phyloP scores from a whole-genome alignment of 2,329 filamentous ascomycete species.

The Xylariaceae sp. region DNA sequence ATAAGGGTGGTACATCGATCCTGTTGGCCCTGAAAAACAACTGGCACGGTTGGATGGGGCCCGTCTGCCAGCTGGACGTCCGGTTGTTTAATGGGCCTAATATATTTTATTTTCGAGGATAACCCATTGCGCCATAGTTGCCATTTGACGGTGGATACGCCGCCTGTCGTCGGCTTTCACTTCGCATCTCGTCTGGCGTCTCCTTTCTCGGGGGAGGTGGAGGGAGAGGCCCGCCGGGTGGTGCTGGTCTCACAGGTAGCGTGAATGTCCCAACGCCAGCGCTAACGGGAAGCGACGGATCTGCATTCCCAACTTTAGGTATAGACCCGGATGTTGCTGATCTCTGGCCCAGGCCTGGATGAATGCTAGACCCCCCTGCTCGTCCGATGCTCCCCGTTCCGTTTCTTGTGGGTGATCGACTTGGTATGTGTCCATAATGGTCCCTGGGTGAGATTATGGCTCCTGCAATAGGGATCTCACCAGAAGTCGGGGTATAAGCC shows the following conservation, averaged over 20 bases:
- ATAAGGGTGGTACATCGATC: constrained; percentile 13
- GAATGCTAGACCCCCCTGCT: constrained; percentile 51
- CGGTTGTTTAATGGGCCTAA: constrained; percentile 1
- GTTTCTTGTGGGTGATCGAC: constrained; percentile 60
- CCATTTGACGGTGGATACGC: constrained; percentile 57
- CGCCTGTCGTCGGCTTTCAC: constrained; percentile 60
- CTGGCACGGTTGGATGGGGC: constrained; percentile 7
- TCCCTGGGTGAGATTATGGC: constrained; percentile 63
- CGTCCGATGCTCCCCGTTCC: constrained; percentile 56
- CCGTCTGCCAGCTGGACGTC: constrained; percentile 11
- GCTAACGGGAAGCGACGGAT: constrained; percentile 47
- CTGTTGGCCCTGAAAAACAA: not conserved
- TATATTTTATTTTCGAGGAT: constrained; percentile 40
- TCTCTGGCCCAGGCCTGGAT: constrained; percentile 62
- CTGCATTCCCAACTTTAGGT: constrained; percentile 53
- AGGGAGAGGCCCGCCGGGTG: constrained; percentile 64
- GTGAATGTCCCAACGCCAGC: constrained; percentile 61
- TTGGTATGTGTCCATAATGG: constrained; percentile 50
- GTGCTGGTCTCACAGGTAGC: constrained; percentile 69
- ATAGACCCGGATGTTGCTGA: constrained; percentile 60
- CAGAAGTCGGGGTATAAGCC: constrained; percentile 70
- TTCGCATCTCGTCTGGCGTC: constrained; percentile 59
- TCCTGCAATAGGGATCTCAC: constrained; percentile 72
- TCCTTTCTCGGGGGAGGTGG: constrained; percentile 66
- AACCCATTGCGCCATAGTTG: constrained; percentile 44